Evolutionary conservation across 2,329 filamentous ascomycete species (phyloP).

Genomic region (Ophiostoma sp.): DNA sequence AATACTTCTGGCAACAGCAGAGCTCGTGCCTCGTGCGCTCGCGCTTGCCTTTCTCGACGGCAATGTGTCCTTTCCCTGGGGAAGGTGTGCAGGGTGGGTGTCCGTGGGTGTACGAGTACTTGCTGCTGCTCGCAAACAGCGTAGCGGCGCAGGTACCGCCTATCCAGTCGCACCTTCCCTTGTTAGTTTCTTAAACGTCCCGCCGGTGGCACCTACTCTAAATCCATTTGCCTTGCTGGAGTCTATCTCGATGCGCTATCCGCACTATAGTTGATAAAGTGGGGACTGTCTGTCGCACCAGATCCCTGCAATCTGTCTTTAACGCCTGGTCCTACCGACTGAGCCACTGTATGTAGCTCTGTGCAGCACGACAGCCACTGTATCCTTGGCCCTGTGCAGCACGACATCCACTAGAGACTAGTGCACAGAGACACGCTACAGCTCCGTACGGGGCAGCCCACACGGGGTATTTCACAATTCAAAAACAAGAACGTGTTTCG

Average conservation of each 20-base stretch:
- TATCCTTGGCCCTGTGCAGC: no score
- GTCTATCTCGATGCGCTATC: background rate
- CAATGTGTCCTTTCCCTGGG: constrained; percentile 10
- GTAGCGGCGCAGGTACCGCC: background rate
- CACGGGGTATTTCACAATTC: constrained; percentile 8
- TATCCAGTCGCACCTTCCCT: constrained; percentile 2
- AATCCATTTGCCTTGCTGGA: background rate
- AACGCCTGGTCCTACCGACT: background rate
- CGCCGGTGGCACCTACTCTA: constrained; percentile 7
- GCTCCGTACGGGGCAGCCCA: background rate
- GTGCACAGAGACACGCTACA: background rate
- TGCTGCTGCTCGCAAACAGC: background rate
- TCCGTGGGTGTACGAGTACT: background rate
- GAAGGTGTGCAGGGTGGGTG: background rate
- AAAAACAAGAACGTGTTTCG: constrained; percentile 8
- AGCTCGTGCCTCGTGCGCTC: background rate
- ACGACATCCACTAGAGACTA: background rate
- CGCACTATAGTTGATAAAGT: background rate
- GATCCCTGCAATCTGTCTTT: constrained; percentile 13
- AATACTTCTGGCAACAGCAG: background rate
- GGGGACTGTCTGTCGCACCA: background rate
- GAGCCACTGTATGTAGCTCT: background rate
- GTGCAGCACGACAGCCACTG: background rate
- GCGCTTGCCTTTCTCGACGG: constrained; percentile 5
- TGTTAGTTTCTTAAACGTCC: constrained; percentile 1